Evolutionary conservation across 2,329 filamentous ascomycete genomes (phyloP).

Genomic region (Cercospora sojina): DNA sequence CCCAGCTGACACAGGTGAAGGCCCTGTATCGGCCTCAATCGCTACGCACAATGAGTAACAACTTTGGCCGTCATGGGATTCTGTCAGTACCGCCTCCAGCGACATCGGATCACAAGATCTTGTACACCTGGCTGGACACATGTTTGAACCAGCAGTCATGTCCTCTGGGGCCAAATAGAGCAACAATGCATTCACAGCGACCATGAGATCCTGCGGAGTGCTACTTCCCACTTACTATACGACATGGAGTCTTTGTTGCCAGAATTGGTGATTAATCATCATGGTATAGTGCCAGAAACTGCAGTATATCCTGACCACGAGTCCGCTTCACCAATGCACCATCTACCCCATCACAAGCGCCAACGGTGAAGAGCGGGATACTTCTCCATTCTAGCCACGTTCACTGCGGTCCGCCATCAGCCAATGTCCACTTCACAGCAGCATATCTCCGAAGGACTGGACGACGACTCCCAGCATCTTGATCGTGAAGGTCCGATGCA

Average conservation of each 20-base stretch:
- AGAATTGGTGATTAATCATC: background rate
- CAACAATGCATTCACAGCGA: background rate
- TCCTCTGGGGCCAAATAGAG: background rate
- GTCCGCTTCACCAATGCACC: background rate
- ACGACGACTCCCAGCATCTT: background rate
- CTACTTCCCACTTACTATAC: background rate
- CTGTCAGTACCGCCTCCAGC: background rate
- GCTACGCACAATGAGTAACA: background rate
- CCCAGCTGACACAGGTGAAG: background rate
- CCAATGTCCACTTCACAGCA: background rate
- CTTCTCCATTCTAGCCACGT: background rate
- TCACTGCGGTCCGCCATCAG: background rate
- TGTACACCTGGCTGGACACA: background rate
- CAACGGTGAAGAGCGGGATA: background rate
- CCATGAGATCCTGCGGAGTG: background rate
- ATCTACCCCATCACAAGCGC: background rate
- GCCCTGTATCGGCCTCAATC: background rate
- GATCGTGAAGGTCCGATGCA: background rate
- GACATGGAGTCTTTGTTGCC: background rate
- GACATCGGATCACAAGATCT: background rate
- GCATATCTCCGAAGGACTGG: background rate
- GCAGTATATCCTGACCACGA: background rate
- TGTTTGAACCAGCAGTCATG: background rate
- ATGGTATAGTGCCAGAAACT: background rate
- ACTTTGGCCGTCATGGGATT: background rate